Evolutionary conservation across 805 yeast genomes (phyloP), one percentile per base, ranked within the genome.

Genomic region (Pichia ethanolica): DNA sequence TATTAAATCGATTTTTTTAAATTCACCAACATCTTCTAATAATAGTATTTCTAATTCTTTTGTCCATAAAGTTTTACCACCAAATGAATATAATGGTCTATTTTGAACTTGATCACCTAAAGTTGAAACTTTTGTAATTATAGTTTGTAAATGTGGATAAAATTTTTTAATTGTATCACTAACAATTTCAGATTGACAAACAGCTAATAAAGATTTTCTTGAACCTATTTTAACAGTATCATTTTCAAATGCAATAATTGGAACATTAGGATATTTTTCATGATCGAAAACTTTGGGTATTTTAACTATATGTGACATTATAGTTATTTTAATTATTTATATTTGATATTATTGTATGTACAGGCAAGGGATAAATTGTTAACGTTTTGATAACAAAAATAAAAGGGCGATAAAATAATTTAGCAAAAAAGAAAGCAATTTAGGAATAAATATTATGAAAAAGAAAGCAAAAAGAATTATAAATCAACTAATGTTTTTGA

Each of bases 61-160:
- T 3, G 99, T 93, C 99, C 99, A 93, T 27, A 93, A 67, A 0
- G 97, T 81, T 65, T 93, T 93, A 28, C 99, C 99, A 40, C 97
- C 98, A 68, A 93, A 93, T 5, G 96, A 79, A 66, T 91, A 93
- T 45, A 93, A 72, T 7, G 99, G 97, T 63, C 81, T 83, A 61
- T 75, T 78, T 62, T 82, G 93, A 33, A 86, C 83, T 62, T 87
- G 85, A 70, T 93, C 99, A 28, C 98, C 99, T 35, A 93, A 72
- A 1, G 99, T 91, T 47, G 83, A 77, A 37, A 88, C 74, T 4
- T 96, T 90, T 11, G 86, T 68, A 26, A 93, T 83, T 30, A 89
- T 82, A 62, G 90, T 84, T n/a, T 74, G 65, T 47, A 82, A 69
- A 30, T 82, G 74, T 11, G 93, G 89, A 62, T 80, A 84, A 34